Evolutionary conservation across 805 yeast species (phyloP).

Genomic region (Sugiyamaella mastotermitis): DNA sequence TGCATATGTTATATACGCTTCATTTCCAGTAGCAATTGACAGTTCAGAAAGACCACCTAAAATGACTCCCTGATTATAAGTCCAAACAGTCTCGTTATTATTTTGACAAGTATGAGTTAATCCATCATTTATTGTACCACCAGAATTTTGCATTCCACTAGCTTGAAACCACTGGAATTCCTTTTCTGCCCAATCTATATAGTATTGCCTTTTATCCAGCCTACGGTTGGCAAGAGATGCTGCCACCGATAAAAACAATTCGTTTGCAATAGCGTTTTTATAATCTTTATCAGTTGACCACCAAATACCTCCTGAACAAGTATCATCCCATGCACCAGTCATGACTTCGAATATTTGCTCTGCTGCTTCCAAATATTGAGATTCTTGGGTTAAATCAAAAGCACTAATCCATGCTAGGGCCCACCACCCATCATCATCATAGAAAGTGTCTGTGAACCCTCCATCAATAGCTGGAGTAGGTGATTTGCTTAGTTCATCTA

Average conservation of each 20-base stretch:
- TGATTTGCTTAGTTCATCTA: no score
- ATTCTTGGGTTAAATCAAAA: conserved; percentile 10
- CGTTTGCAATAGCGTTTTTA: conserved; percentile 16
- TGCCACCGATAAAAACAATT: conserved; percentile 11
- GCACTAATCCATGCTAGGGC: conserved; percentile 16
- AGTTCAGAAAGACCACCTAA: no score
- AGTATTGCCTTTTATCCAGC: no score
- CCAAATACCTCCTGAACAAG: conserved; percentile 15
- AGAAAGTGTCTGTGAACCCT: conserved; percentile 11
- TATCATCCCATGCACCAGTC: conserved; percentile 10
- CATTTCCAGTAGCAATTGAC: no score
- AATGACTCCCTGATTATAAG: no score
- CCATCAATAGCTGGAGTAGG: conserved; percentile 6
- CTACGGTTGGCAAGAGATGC: conserved; percentile 15
- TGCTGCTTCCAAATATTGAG: conserved; percentile 9
- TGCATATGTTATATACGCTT: no score
- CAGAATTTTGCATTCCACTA: no score
- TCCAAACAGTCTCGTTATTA: no score
- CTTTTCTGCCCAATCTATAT: no score
- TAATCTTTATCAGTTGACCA: conserved; percentile 12
- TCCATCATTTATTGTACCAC: no score
- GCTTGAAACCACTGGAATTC: no score
- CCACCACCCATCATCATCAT: conserved; percentile 19
- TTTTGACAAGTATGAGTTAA: no score
- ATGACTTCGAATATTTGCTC: conserved; percentile 9